Evolutionary conservation across 306 rosid species (phyloP).

Genomic region (Trichosanthes cucumerina): DNA sequence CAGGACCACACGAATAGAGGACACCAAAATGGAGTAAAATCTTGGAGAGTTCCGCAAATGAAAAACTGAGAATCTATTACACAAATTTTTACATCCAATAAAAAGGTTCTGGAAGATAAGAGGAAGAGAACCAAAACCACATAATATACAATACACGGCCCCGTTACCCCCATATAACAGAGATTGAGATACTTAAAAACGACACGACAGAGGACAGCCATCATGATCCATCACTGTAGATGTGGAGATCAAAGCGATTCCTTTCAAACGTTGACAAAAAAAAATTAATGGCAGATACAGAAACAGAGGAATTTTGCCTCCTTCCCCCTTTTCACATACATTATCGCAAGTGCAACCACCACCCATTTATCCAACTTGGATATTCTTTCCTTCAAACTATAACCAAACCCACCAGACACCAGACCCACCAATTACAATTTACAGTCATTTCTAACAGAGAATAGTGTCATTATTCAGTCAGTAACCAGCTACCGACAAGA

Average conservation of each 20-base stretch:
- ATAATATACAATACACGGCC: background rate
- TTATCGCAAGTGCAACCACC: background rate
- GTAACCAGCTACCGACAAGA: conserved; percentile 11
- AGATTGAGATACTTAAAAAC: background rate
- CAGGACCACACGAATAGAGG: background rate
- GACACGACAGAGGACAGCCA: background rate
- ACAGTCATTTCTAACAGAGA: conserved; percentile 3
- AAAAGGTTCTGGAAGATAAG: background rate
- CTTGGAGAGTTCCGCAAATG: background rate
- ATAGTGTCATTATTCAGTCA: conserved; percentile 4
- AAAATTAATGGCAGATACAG: conserved; percentile 1
- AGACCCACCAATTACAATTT: background rate
- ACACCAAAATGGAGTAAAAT: background rate
- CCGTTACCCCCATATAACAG: background rate
- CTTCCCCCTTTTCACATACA: background rate
- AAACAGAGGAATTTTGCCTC: background rate
- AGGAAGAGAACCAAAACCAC: background rate
- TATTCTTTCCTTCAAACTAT: conserved; percentile 10
- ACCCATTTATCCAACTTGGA: conserved; percentile 11
- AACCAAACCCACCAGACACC: background rate
- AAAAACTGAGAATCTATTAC: background rate
- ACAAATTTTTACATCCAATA: background rate
- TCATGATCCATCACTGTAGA: background rate
- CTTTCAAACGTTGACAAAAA: background rate
- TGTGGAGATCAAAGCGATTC: background rate